These are phyloP conservation scores for Solanum lycopersicoides DNA, from an alignment of 257 asterid species.

Conservation along the genomic window DNA sequence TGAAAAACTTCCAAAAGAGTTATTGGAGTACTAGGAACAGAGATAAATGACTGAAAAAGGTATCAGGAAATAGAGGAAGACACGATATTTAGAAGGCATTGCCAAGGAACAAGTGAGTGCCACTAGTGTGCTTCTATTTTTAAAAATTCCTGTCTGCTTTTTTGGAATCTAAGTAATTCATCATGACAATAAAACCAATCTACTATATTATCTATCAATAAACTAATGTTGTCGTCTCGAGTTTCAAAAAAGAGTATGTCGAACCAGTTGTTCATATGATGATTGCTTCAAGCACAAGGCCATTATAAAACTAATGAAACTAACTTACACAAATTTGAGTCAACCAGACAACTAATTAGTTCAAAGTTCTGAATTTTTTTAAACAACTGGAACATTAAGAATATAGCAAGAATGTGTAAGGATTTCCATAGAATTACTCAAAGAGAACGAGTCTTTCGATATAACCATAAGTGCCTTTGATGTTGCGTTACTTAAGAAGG, in stretches of 20 bases:
- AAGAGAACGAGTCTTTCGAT: no score
- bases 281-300: conserved; percentile 3
- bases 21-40: no score
- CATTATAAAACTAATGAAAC: conserved; percentile 31
- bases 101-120: no score
- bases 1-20: no score
- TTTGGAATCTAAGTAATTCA: not conserved
- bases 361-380: conserved; percentile 24
- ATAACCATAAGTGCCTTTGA: not conserved
- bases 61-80: no score
- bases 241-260: not conserved
- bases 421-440: not conserved
- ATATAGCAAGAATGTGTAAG: not conserved
- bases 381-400: conserved; percentile 11
- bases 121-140: no score
- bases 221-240: not conserved
- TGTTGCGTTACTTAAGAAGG: conserved; percentile 47
- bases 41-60: no score
- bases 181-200: not conserved
- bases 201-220: not conserved
- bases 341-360: conserved; percentile 23
- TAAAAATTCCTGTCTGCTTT: no score
- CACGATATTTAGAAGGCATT: no score
- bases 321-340: conserved; percentile 19
- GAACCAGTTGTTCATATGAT: conserved; percentile 29